Evolutionary conservation across 2,329 filamentous ascomycete species (phyloP).

Genomic region (Aschersonia sp.): DNA sequence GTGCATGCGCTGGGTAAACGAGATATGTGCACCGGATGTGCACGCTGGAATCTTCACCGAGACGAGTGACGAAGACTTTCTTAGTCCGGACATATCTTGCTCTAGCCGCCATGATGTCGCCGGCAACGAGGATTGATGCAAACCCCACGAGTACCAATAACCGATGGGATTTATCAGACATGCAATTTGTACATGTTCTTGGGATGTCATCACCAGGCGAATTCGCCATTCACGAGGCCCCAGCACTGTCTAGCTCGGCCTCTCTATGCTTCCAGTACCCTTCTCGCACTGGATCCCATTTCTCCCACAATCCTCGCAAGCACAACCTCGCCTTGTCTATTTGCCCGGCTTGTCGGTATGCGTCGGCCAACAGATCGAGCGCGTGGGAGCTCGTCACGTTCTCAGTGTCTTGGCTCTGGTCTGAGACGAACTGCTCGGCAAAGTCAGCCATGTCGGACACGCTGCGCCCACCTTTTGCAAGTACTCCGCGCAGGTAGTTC

Average conservation of each 20-base stretch:
- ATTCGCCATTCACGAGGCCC: too few species aligned
- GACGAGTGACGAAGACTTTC: too few species aligned
- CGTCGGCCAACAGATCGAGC: conserved; percentile 58
- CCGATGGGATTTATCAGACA: too few species aligned
- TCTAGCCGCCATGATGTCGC: too few species aligned
- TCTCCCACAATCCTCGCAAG: conserved; percentile 59
- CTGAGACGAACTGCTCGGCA: conserved; percentile 33
- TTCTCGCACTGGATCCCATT: conserved; percentile 79
- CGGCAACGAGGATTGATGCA: too few species aligned
- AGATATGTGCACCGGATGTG: too few species aligned
- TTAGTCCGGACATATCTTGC: too few species aligned
- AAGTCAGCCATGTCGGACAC: conserved; percentile 32
- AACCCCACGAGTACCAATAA: too few species aligned
- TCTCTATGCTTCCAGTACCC: conserved; percentile 73
- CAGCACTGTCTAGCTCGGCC: conserved; percentile 1
- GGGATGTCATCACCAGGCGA: too few species aligned
- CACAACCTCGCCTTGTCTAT: conserved; percentile 52
- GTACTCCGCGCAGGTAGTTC: conserved; percentile 74
- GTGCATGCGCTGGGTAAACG: too few species aligned
- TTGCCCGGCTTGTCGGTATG: conserved; percentile 42
- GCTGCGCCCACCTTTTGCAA: conserved; percentile 48
- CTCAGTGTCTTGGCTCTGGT: conserved; percentile 30
- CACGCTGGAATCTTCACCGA: too few species aligned
- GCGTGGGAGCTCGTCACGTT: conserved; percentile 48
- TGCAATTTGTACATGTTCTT: too few species aligned